Evolutionary conservation across 208 protist genomes (phyloP), one percentile per base, ranked within the genome.

Genomic region (Crithidia acanthocephali): DNA sequence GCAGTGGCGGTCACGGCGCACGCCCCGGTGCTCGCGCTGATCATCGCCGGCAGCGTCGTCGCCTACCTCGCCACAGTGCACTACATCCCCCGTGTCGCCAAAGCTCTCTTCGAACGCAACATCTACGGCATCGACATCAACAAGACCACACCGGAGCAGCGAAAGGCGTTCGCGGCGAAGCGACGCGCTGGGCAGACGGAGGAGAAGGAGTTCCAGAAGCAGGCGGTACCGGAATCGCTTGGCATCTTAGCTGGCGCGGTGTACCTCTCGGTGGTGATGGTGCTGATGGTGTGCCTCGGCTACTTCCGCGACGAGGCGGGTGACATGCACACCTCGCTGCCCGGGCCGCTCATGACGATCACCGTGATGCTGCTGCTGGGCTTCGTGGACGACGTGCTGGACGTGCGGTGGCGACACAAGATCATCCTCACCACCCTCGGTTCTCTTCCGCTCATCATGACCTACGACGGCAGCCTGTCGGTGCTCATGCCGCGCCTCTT

Each of bases 311-410:
- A 68, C 9, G 65, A 44, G 2, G 44, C 15, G n/a, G 35, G 20
- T 2, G 32, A 59, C 84, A 88, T 72, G 90, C 95, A 85, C 45
- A 50, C 72, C 11, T 67, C 56, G 2, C 50, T 91, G 15, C 67
- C 75, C 11, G 97, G 97, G 3, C 92, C 95, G 0, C 76, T 99
- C 35, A 93, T 97, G 28, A 96, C 95, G 18, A 99, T 99, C 77
- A 96, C 88, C 35, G 97, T 99, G 27, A 99, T 99, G 96, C 90
- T 99, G 37, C 88, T 99, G 44, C 79, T 99, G 25, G 99, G 99
- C 52, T 99, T 99, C 77, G 98, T 98, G 15, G 99, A 99, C 84
- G 99, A 99, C 83, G 98, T 99, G 20, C 85, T 99, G 20, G 98
- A 99, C 78, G 82, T 99, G 30, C 87, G 89, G 30, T 99, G 98